These are phyloP conservation scores for Lichtheimia ornata DNA, from an alignment of 371 early-diverging fungal genomes.

Conservation along the genomic window DNA sequence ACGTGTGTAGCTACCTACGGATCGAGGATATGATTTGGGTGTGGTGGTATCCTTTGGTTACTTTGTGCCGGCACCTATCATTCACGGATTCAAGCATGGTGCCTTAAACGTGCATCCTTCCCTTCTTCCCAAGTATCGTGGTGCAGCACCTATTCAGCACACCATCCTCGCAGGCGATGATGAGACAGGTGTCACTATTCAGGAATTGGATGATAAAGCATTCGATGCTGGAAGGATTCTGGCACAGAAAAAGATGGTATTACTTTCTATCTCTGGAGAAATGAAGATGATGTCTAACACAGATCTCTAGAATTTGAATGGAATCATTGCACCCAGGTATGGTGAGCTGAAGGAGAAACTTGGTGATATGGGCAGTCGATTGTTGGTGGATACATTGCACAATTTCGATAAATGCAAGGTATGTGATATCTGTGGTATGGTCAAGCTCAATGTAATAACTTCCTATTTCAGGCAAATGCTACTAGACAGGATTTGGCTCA, in stretches of 20 bases:
- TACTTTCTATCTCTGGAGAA: background rate
- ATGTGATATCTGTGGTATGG: background rate
- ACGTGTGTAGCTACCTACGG: constrained; percentile 21
- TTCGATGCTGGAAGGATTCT: constrained; percentile 91
- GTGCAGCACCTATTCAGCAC: constrained; percentile 91
- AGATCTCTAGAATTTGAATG: constrained; percentile 4
- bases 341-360: constrained; percentile 37
- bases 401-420: constrained; percentile 61
- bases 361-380: constrained; percentile 63
- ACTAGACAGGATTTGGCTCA: constrained; percentile 60
- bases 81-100: constrained; percentile 67
- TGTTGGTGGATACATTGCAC: constrained; percentile 63
- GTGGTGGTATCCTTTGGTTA: constrained; percentile 93
- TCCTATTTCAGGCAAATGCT: constrained; percentile 45
- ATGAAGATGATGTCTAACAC: background rate
- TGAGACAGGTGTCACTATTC: constrained; percentile 86
- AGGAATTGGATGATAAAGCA: constrained; percentile 72
- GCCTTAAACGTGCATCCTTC: constrained; percentile 91
- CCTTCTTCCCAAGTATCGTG: constrained; percentile 86
- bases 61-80: constrained; percentile 78
- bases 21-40: constrained; percentile 69
- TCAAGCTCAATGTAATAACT: background rate
- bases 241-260: constrained; percentile 60
- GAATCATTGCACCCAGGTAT: constrained; percentile 22
- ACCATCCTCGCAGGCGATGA: constrained; percentile 79